Base-by-base conservation (phyloP, 2,329 filamentous ascomycete genomes). In the Coccinonectria pachysandricola region DNA sequence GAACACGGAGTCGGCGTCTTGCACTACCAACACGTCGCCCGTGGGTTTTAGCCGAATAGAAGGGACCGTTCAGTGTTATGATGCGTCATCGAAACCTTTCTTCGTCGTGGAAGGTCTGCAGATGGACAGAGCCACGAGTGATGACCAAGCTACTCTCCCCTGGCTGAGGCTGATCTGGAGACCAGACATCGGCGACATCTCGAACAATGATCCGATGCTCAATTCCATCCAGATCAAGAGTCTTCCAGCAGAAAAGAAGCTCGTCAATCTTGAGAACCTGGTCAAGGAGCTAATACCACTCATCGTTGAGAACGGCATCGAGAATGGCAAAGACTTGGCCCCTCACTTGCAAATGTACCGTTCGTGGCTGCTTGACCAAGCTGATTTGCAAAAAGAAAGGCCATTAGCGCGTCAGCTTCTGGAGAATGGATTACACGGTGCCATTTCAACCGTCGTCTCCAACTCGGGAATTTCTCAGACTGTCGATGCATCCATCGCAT, bases 131-230 rank as follows among this genome's bases (percentile, higher is more conserved):
- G 39, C 39, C 1, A 40, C 32, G 5, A 21, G 37, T 7, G 35
- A 36, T 24, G 28, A 40, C 12, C 37, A 41, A 8, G 26, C 32
- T 19, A 39, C 37, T 6, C 39, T 42, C 5, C 39, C 39, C 2
- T 42, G 39, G 39, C 11, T 42, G 30, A 37, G 39, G 7, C 37
- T 42, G 3, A 24, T 19, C 6, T 42, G 39, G 39, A 39, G 25
- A 15, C 39, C 39, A 28, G 39, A 42, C 21, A 43, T 42, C 10
- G 39, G 39, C 10, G 39, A 43, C 23, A 42, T 42, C 8, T 40
- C 37, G 3, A 35, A 35, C 3, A 37, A 30, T 19, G 39, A 42
- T 12, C 29, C 36, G 9, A 31, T 31, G 24, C 31, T 42, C 26
- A 40, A 24, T 15, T 34, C 39, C 8, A 31, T 43, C n/a, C 28